phyloP scores from a whole-genome alignment of 1,284 basidiomycete genomes.

The Ceratobasidium sp. region DNA sequence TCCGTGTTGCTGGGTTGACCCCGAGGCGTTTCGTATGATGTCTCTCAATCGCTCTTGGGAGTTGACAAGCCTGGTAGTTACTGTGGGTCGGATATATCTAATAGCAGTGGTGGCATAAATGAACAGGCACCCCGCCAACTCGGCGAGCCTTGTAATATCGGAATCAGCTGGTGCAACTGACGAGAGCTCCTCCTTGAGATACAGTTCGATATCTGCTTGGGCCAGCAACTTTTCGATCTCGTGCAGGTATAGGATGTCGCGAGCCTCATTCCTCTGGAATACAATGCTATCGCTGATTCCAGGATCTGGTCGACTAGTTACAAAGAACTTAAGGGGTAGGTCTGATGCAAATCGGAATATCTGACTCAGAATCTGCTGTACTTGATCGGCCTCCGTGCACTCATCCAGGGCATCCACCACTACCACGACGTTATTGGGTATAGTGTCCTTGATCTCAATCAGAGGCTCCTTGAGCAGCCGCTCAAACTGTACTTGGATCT shows the following conservation, averaged over 20 bases:
- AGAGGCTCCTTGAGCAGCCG: neutral
- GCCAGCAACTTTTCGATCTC: constrained; percentile 38
- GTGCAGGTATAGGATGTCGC: constrained; percentile 15
- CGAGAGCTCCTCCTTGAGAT: neutral
- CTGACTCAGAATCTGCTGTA: neutral
- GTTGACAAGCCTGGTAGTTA: neutral
- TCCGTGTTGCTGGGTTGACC: neutral
- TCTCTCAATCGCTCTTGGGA: neutral
- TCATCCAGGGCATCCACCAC: constrained; percentile 25
- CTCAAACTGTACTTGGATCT: constrained; percentile 3
- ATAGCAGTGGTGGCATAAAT: constrained; percentile 20
- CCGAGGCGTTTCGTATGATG: neutral
- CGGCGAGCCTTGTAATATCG: neutral
- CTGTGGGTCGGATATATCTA: neutral
- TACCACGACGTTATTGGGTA: neutral
- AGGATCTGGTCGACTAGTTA: constrained; percentile 10
- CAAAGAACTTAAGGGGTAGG: constrained; percentile 7
- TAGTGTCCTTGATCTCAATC: neutral
- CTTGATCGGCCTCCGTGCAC: neutral
- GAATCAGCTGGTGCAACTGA: neutral
- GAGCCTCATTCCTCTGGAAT: neutral
- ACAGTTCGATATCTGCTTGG: constrained; percentile 30
- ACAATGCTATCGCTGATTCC: neutral
- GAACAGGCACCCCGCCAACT: neutral
- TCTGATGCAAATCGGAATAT: neutral